Evolutionary conservation across 306 rosid species (phyloP).

Genomic region (Cicer chorassanicum): DNA sequence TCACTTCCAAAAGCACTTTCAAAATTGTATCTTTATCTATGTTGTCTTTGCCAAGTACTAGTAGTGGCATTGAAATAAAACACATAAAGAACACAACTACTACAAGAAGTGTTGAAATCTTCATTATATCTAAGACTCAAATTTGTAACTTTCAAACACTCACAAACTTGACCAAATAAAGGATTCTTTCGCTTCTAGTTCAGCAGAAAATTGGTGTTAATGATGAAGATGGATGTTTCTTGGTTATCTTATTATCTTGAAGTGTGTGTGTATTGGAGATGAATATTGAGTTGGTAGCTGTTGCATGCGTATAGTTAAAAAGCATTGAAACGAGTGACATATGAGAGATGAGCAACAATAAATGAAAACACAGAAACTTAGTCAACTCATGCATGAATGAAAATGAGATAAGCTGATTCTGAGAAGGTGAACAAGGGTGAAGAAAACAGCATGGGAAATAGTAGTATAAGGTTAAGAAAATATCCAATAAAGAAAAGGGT

Average conservation of each 20-base stretch:
- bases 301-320: slow-evolving; percentile 31
- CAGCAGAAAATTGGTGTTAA: not conserved
- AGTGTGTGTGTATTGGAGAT: slow-evolving; percentile 42
- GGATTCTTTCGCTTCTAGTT: slow-evolving; percentile 11
- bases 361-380: too few relatives aligned
- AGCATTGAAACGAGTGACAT: slow-evolving; percentile 39
- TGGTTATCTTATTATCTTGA: not conserved
- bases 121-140: slow-evolving; percentile 21
- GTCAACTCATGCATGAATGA: not conserved
- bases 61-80: slow-evolving; percentile 35
- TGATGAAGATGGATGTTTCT: slow-evolving; percentile 38
- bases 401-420: slow-evolving; percentile 23
- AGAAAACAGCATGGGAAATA: slow-evolving; percentile 41
- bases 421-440: slow-evolving; percentile 45
- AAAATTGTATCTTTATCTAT: slow-evolving; percentile 52
- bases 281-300: slow-evolving; percentile 24
- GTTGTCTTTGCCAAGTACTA: slow-evolving; percentile 45
- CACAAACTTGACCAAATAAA: slow-evolving; percentile 2
- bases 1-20: slow-evolving; percentile 72
- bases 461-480: not conserved
- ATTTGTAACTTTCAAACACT: slow-evolving; percentile 27
- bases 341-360: slow-evolving; percentile 11
- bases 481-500: not conserved
- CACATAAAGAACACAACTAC: slow-evolving; percentile 37
- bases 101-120: slow-evolving; percentile 32